Evolutionary conservation across 1,284 basidiomycete species (phyloP).

Genomic region (Ganoderma lucidum): DNA sequence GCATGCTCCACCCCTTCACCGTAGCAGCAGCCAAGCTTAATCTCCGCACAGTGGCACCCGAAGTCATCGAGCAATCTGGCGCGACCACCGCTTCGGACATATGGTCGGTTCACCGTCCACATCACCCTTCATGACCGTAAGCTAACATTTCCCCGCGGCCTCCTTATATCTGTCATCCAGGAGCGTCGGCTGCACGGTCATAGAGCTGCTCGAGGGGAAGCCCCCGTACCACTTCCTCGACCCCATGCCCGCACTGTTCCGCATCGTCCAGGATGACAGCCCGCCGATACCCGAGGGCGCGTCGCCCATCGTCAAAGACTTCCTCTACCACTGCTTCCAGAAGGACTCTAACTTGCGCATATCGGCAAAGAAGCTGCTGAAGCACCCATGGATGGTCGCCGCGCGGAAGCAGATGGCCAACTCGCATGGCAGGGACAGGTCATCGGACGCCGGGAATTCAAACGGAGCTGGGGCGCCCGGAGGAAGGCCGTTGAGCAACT

Average conservation of each 20-base stretch:
- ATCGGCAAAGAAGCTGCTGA: conserved; percentile 91
- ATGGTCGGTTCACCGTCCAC: conserved; percentile 62
- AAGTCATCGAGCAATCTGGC: conserved; percentile 97
- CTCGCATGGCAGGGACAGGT: conserved; percentile 48
- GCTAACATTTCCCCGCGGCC: neutral
- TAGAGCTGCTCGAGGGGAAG: conserved; percentile 94
- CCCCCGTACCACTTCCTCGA: conserved; percentile 96
- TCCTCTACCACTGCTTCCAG: conserved; percentile 97
- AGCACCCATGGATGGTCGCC: conserved; percentile 95
- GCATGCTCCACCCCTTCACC: conserved; percentile 21
- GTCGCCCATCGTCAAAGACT: conserved; percentile 94
- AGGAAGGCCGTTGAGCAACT: conserved; percentile 70
- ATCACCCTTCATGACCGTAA: conserved; percentile 1
- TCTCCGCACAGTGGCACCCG: conserved; percentile 83
- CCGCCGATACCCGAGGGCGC: conserved; percentile 96
- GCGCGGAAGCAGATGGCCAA: conserved; percentile 77
- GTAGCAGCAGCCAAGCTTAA: conserved; percentile 27
- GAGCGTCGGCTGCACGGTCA: conserved; percentile 96
- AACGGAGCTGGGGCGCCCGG: conserved; percentile 41
- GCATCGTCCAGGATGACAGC: conserved; percentile 97
- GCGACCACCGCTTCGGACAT: conserved; percentile 98
- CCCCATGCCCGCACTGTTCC: conserved; percentile 97
- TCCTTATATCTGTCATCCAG: conserved; percentile 44
- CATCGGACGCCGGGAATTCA: conserved; percentile 41
- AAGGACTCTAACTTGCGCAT: conserved; percentile 96